phyloP scores from a whole-genome alignment of 495 filamentous ascomycete species.

The Penicillium pancosmium region DNA sequence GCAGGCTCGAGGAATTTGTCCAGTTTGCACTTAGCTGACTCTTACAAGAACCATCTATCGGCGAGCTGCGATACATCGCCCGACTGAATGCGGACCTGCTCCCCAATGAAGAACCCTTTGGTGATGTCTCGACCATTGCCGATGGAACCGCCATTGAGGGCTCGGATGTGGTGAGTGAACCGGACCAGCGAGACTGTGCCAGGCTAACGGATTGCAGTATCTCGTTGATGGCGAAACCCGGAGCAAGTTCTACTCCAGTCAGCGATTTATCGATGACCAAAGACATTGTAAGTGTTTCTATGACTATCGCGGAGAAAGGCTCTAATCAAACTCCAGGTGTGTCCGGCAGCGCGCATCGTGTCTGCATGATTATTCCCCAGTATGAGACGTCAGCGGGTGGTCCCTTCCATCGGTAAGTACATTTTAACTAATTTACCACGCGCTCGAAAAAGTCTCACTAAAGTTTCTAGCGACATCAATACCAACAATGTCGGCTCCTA shows the following conservation, averaged over 20 bases:
- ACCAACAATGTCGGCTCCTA: constrained; percentile 60
- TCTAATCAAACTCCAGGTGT: constrained; percentile 27
- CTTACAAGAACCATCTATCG: constrained; percentile 52
- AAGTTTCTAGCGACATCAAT: constrained; percentile 58
- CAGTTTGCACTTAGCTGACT: not conserved
- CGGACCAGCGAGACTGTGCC: not conserved
- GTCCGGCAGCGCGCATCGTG: constrained; percentile 33
- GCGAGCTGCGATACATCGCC: constrained; percentile 67
- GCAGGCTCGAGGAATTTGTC: not conserved
- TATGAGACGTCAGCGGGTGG: constrained; percentile 52
- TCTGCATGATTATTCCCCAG: constrained; percentile 43
- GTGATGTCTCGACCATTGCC: constrained; percentile 54
- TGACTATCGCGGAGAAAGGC: not conserved
- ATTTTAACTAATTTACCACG: not conserved
- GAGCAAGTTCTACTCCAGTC: constrained; percentile 69
- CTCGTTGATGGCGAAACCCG: constrained; percentile 62
- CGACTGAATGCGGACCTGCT: constrained; percentile 59
- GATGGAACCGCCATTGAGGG: constrained; percentile 59
- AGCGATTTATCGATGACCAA: constrained; percentile 68
- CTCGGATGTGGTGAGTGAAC: constrained; percentile 53
- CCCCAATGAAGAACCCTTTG: constrained; percentile 51
- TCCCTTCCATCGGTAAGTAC: constrained; percentile 48
- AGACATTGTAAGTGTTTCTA: constrained; percentile 50
- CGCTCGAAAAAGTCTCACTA: not conserved
- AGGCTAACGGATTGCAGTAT: constrained; percentile 32